Evolutionary conservation across 2,329 filamentous ascomycete genomes (phyloP).

Genomic region (Fusarium transvaalense): DNA sequence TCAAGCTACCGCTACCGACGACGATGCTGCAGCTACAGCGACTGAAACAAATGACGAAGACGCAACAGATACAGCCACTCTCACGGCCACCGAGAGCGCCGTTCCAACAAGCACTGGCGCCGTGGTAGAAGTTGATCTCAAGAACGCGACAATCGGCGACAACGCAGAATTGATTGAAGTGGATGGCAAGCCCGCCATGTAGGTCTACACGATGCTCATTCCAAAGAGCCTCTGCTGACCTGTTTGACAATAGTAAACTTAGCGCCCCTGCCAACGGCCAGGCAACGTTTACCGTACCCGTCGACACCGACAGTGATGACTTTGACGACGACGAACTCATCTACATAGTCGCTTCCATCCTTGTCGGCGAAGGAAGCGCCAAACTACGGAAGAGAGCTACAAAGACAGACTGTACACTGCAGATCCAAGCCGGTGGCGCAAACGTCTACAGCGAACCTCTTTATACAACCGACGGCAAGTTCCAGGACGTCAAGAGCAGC

Average conservation of each 20-base stretch:
- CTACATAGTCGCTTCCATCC: slow-evolving; percentile 34
- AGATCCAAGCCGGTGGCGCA: slow-evolving; percentile 25
- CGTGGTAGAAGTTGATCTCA: slow-evolving; percentile 23
- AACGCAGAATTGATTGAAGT: slow-evolving; percentile 30
- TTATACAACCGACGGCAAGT: slow-evolving; percentile 28
- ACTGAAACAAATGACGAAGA: slow-evolving; percentile 4
- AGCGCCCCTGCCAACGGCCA: slow-evolving; percentile 31
- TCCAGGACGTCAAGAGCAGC: slow-evolving; percentile 32
- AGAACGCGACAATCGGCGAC: slow-evolving; percentile 32
- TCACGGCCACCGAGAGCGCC: slow-evolving; percentile 19
- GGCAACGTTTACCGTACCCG: slow-evolving; percentile 24
- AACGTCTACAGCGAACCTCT: slow-evolving; percentile 36
- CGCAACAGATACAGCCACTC: slow-evolving; percentile 12
- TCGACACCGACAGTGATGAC: slow-evolving; percentile 18
- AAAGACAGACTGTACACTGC: slow-evolving; percentile 31
- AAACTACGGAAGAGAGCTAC: slow-evolving; percentile 25
- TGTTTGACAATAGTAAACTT: slow-evolving; percentile 10
- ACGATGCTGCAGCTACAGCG: slow-evolving; percentile 11
- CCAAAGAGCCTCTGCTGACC: background rate
- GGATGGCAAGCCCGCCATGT: slow-evolving; percentile 33
- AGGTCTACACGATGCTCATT: background rate
- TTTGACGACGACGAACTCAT: slow-evolving; percentile 25
- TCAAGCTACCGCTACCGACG: slow-evolving; percentile 25
- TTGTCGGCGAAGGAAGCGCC: slow-evolving; percentile 31
- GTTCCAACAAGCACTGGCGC: slow-evolving; percentile 21